These are phyloP conservation scores for Lepiota brunneoincarnata DNA, from an alignment of 768 basidiomycete species.

Conservation along the genomic window DNA sequence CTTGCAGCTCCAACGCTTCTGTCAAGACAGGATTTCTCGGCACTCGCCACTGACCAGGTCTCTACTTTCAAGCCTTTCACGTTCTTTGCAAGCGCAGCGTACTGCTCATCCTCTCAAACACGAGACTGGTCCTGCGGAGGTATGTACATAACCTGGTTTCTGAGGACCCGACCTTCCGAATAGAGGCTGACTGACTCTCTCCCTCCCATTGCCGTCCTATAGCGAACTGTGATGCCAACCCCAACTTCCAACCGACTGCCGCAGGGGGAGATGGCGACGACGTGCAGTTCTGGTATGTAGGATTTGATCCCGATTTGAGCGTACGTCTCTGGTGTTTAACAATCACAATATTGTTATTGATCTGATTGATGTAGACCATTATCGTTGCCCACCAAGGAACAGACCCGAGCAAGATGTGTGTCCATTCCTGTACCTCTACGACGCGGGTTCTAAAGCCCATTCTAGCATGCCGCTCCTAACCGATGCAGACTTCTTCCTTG, in stretches of 20 bases:
- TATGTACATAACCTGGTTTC: conserved; percentile 7
- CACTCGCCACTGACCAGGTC: conserved; percentile 37
- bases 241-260: conserved; percentile 43
- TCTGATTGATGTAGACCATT: conserved; percentile 21
- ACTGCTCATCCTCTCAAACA: conserved; percentile 41
- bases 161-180: conserved; percentile 53
- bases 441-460: not conserved
- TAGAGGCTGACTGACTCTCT: conserved; percentile 13
- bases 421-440: not conserved
- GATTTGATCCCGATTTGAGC: conserved; percentile 32
- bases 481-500: conserved; percentile 39
- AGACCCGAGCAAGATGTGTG: conserved; percentile 15
- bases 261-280: conserved; percentile 45
- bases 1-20: conserved; percentile 24
- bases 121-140: conserved; percentile 51
- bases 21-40: conserved; percentile 24
- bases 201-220: not conserved
- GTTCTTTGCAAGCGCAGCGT: conserved; percentile 45
- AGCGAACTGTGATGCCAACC: conserved; percentile 47
- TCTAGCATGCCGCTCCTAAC: conserved; percentile 46
- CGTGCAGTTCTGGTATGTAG: conserved; percentile 47
- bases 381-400: conserved; percentile 35
- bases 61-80: conserved; percentile 42
- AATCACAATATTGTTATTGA: not conserved
- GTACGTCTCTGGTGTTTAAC: conserved; percentile 14